phyloP scores from a whole-genome alignment of 1,139 yeast species.

The Hyphopichia burtonii region DNA sequence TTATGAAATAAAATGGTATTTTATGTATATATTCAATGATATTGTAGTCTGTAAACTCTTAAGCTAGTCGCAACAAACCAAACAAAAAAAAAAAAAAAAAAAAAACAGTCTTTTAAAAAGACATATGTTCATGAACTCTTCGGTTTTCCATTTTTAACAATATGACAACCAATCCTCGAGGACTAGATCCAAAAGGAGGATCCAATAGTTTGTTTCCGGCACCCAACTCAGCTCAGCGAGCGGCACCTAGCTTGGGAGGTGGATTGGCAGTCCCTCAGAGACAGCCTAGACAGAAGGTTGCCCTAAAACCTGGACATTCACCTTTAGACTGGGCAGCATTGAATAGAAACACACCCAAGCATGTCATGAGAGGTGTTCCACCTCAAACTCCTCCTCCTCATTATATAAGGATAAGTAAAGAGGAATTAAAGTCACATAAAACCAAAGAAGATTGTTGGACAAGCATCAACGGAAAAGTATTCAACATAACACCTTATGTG shows the following conservation, averaged over 20 bases:
- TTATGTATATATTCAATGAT: too few species aligned
- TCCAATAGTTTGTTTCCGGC: conserved; percentile 31
- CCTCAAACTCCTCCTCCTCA: conserved; percentile 43
- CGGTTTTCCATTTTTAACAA: too few species aligned
- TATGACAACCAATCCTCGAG: not conserved
- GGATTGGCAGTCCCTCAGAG: conserved; percentile 10
- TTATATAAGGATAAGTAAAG: conserved; percentile 52
- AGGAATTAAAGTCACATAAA: conserved; percentile 62
- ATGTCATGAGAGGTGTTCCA: conserved; percentile 39
- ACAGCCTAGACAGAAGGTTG: conserved; percentile 51
- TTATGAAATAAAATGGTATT: too few species aligned
- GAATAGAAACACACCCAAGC: conserved; percentile 35
- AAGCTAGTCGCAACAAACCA: too few species aligned
- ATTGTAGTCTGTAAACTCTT: too few species aligned
- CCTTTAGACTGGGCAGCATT: conserved; percentile 83
- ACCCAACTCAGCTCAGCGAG: conserved; percentile 43
- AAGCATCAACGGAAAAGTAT: conserved; percentile 74
- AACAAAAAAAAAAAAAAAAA: not conserved
- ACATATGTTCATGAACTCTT: too few species aligned
- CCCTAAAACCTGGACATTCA: conserved; percentile 74
- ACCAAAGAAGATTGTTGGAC: conserved; percentile 79
- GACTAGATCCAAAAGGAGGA: not conserved
- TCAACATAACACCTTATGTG: conserved; percentile 79
- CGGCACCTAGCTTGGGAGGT: conserved; percentile 10
- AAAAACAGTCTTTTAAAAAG: not conserved